Base-by-base conservation (phyloP, 768 basidiomycete species). In the Glaciozyma antarctica region DNA sequence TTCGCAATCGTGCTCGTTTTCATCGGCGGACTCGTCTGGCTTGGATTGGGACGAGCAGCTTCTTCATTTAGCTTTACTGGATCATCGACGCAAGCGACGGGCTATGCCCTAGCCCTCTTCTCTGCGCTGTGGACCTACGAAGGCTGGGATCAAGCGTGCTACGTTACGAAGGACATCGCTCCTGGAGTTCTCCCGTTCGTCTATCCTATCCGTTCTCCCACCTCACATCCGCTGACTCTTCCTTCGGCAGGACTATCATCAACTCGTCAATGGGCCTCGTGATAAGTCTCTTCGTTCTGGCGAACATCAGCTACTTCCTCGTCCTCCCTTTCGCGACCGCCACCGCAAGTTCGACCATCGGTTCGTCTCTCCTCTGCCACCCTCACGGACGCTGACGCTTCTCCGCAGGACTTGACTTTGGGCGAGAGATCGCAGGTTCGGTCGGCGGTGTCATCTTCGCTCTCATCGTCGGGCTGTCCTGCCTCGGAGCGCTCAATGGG, bases 81-180 rank as follows among this genome's bases (percentile, higher is more conserved):
- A 12, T 86, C 89, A 22, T 88, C 86, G 62, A 81, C 77, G 22
- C 88, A 88, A 67, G 88, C 90, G 0, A 88, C 89, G 2, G 80
- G 84, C 3, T 97, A 90, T 78, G 89, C 93, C 9, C 79, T 97
- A n/a, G 94, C 93, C 0, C 79, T 97, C 9, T 99, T 95, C 76
- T 94, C 91, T 16, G 90, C 91, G 4, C 78, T 98, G 6, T 97
- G 53, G 90, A 92, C 92, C 2, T 92, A 90, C 70, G 92, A 92
- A 76, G 94, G 94, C 0, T 99, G 92, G 87, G 19, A 93, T 88
- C 34, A 91, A 91, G 76, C 57, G 22, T 69, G 71, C 53, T 71
- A 64, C 43, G 65, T 73, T 21, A 65, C 64, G 2, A 53, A 63
- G 10, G 64, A 66, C 34, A 43, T 52, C 12, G 55, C 48, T 2